A percentile compares a stretch with the other conserved stretches of the same genome.
Evolutionary conservation across 2,329 filamentous ascomycete genomes (phyloP).

Genomic region (Colletotrichum filicis): DNA sequence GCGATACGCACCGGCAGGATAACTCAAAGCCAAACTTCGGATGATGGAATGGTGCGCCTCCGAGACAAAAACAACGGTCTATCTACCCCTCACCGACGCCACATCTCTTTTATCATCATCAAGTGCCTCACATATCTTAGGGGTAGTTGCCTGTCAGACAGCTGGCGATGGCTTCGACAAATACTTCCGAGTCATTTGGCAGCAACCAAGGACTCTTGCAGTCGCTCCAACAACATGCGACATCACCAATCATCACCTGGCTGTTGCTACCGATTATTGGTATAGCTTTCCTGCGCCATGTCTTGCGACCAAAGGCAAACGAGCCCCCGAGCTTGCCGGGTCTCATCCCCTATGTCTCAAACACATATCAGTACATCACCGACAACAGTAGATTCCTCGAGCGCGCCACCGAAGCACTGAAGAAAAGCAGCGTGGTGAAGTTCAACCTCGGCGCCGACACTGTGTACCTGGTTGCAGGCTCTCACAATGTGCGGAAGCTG

Average conservation of each 20-base stretch:
- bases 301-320: background rate
- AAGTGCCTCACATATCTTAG: background rate
- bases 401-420: background rate
- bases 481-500: constrained; percentile 23
- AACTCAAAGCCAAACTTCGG: background rate
- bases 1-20: background rate
- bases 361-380: constrained; percentile 33
- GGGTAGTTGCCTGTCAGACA: background rate
- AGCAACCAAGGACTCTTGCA: background rate
- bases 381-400: constrained; percentile 34
- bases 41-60: background rate
- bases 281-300: background rate
- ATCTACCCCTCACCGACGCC: background rate
- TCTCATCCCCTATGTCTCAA: constrained; percentile 32
- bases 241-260: background rate
- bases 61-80: background rate
- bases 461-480: constrained; percentile 28
- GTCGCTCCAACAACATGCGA: background rate
- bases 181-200: background rate
- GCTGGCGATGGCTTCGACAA: background rate
- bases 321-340: background rate
- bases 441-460: constrained; percentile 26
- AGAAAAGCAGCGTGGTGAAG: constrained; percentile 1
- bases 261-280: background rate
- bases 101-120: background rate